These are phyloP conservation scores for Alternaria metachromatica DNA, from an alignment of 2,329 filamentous ascomycete species.

Conservation along the genomic window DNA sequence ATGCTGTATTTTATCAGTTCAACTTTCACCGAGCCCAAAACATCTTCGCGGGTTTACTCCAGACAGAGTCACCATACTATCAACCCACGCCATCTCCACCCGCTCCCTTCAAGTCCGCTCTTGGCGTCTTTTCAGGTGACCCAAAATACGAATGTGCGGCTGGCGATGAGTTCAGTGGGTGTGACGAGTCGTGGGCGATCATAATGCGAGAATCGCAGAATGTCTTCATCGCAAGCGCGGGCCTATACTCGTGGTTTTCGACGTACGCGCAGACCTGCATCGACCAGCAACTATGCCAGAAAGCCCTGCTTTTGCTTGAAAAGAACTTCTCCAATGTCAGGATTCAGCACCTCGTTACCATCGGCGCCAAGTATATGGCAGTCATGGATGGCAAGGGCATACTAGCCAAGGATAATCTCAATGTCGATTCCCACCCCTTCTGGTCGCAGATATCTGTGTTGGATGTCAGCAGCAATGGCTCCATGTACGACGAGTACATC, in stretches of 20 bases:
- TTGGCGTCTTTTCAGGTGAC: not conserved
- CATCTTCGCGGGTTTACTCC: slow-evolving; percentile 79
- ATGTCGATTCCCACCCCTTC: not conserved
- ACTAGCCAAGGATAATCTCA: not conserved
- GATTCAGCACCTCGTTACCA: not conserved
- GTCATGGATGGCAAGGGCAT: not conserved
- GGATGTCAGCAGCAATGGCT: not conserved
- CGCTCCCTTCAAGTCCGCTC: not conserved
- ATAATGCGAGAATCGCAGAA: not conserved
- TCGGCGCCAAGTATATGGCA: not conserved
- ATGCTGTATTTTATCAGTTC: slow-evolving; percentile 74
- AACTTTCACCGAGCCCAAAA: slow-evolving; percentile 76
- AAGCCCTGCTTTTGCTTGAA: not conserved
- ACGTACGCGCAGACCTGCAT: not conserved
- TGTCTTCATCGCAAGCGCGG: not conserved
- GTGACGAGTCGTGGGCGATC: slow-evolving; percentile 3
- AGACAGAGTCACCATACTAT: slow-evolving; percentile 80
- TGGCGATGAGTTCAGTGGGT: not conserved
- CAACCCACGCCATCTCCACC: not conserved
- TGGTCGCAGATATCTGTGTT: not conserved
- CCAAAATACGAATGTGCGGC: not conserved
- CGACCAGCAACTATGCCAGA: not conserved
- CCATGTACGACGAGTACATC: not conserved
- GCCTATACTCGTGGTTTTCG: not conserved
- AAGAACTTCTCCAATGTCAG: not conserved